Base-by-base conservation (phyloP, 805 yeast species). In the Pichia membranifaciens region DNA sequence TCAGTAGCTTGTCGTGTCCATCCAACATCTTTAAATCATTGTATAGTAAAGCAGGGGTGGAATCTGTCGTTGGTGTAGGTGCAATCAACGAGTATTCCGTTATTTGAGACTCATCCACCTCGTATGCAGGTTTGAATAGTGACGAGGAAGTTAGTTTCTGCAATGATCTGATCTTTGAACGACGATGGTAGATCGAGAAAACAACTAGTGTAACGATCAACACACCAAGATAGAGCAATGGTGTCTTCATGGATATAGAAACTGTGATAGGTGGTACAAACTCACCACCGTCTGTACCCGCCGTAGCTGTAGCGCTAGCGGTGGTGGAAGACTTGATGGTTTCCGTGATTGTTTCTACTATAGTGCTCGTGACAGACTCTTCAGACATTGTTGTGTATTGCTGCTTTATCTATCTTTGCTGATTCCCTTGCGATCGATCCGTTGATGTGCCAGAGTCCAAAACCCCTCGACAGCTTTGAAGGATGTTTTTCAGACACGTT, bases 181-280 rank as follows among this genome's bases (percentile, higher is more conserved):
- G 44, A 38, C 91, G 76, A 64, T 89, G 86, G 45, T 74, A 70
- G 38, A 81, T 72, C 18, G 95, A 79, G 61, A 90, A 90, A 6
- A 81, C 67, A 29, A 81, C 68, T 50, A 90, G 72, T 2, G 90
- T 79, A 3, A 84, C 60, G 38, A 87, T 61, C 52, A 90, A 65
- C 28, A 88, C 76, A 4, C 76, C 81, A 47, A 87, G 81, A 62
- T 90, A 90, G 35, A 85, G 66, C 44, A 90, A 60, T 18, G 96
- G 96, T 6, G 93, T 85, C 58, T 71, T 73, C 23, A 82, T 73
- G 5, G 86, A 78, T 47, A 81, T 71, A 47, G 68, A 68, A 3
- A 37, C 32, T 9, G 25, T 16, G 20, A 35, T 15, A 15, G 39
- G 44, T 13, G 41, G 38, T 5, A 45, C 39, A 17, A 40, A 37